Evolutionary conservation across 805 yeast genomes (phyloP).

Genomic region (Allodekkera sacchari): DNA sequence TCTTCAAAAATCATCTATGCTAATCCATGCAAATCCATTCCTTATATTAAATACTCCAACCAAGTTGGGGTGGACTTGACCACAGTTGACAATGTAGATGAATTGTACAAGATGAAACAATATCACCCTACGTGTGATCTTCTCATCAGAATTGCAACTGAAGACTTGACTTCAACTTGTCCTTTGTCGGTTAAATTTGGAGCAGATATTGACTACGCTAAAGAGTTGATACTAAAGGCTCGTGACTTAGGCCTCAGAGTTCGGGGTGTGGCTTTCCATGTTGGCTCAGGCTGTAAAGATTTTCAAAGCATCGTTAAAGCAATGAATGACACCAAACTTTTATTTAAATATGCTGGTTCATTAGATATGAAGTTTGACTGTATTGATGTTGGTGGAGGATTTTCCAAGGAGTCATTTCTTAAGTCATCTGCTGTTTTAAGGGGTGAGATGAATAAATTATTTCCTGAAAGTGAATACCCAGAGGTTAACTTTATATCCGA

Average conservation of each 20-base stretch:
- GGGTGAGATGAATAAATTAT: slow-evolving; percentile 44
- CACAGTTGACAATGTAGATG: slow-evolving; percentile 86
- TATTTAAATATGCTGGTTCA: slow-evolving; percentile 51
- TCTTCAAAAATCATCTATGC: slow-evolving; percentile 77
- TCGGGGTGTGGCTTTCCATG: slow-evolving; percentile 88
- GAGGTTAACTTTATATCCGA: slow-evolving; percentile 65
- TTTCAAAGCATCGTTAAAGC: slow-evolving; percentile 60
- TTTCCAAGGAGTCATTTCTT: slow-evolving; percentile 51
- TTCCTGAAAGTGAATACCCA: slow-evolving; percentile 37
- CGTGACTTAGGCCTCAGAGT: slow-evolving; percentile 52
- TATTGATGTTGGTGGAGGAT: slow-evolving; percentile 92
- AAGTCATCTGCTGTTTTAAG: slow-evolving; percentile 52
- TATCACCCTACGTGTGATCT: slow-evolving; percentile 64
- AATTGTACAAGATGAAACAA: slow-evolving; percentile 62
- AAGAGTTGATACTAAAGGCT: slow-evolving; percentile 52
- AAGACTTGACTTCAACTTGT: slow-evolving; percentile 82
- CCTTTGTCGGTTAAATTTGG: slow-evolving; percentile 86
- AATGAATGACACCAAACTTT: slow-evolving; percentile 54
- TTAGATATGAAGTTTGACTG: slow-evolving; percentile 37
- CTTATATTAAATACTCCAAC: slow-evolving; percentile 70
- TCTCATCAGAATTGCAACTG: slow-evolving; percentile 77
- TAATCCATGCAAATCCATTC: slow-evolving; percentile 86
- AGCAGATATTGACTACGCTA: slow-evolving; percentile 50
- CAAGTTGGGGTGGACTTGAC: slow-evolving; percentile 52
- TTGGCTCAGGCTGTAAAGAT: slow-evolving; percentile 89